Percentiles rank a stretch among this genome's conserved stretches.
phyloP scores from a whole-genome alignment of 2,329 filamentous ascomycete species.

The Fulvia fulva region DNA sequence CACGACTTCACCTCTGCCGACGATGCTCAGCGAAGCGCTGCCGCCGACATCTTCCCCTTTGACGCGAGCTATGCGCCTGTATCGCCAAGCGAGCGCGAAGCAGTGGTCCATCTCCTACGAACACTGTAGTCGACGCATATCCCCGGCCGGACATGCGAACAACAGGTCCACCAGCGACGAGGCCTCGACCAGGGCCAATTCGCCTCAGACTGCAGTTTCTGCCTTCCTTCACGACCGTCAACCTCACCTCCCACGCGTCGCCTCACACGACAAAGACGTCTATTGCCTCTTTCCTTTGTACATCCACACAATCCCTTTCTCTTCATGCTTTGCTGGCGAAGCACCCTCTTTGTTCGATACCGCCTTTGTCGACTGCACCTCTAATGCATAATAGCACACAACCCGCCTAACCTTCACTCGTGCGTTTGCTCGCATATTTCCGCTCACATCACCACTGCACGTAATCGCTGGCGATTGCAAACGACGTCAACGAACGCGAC shows the following conservation, averaged over 20 bases:
- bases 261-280: background rate
- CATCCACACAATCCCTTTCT: slow-evolving; percentile 4
- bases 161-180: background rate
- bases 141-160: background rate
- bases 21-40: background rate
- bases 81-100: background rate
- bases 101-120: background rate
- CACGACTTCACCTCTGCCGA: background rate
- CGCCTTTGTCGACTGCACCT: background rate
- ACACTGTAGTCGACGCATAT: slow-evolving; percentile 1
- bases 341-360: slow-evolving; percentile 5
- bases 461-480: slow-evolving; percentile 7
- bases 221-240: background rate
- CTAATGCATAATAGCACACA: background rate
- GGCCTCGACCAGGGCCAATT: background rate
- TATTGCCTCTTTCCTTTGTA: background rate
- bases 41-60: background rate
- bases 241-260: background rate
- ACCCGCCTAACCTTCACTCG: background rate
- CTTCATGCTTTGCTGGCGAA: slow-evolving; percentile 6
- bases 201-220: background rate
- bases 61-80: background rate
- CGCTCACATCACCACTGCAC: background rate
- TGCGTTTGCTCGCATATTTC: slow-evolving; percentile 1
- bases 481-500: slow-evolving; percentile 2